Base-by-base conservation (phyloP, 805 yeast species). In the Allodekkera sacchari region DNA sequence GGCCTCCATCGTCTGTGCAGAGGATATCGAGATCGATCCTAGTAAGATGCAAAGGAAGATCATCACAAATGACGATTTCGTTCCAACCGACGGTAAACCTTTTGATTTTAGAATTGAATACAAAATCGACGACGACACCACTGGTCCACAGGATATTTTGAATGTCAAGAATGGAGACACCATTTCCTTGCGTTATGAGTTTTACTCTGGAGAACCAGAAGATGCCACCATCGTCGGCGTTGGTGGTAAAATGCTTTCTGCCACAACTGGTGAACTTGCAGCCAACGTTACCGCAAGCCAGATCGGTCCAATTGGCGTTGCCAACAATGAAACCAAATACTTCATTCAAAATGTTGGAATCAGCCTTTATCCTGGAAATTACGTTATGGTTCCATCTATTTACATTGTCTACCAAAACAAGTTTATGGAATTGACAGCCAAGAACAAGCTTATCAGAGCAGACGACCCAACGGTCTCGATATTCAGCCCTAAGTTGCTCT, bases 401-500 rank as follows among this genome's bases (percentile, higher is more conserved):
- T 77, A 66, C 50, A 64, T 77, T 28, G 59, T 66, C 19, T 64
- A 61, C 46, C 60, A 69, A 21, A 68, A 70, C 7, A 55, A 68
- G 31, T 50, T 76, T 43, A 67, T 72, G 57, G 59, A 63, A 41
- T 61, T 81, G 25, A 74, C 74, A 31, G 67, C 80, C 18, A 64
- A 70, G 47, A 69, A 74, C 31, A 77, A 74, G 47, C 57, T 77
- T 37, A 59, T 82, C 27, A 53, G 62, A 15, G 70, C 87, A 35
- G 55, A 55, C 8, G 95, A 85, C 45, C 70, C 68, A 22, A 68
- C 77, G 35, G 61, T 87, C 44, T 78, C 94, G 1, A 41, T 77
- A 33, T 76, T 79, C 58, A 73, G 82, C 51, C 92, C 88, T 10
- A 75, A 77, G 55, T 69, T 85, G 48, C 50, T 84, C 36, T 53